phyloP scores from a whole-genome alignment of 2,329 filamentous ascomycete species.

The Penicillium polonicum region DNA sequence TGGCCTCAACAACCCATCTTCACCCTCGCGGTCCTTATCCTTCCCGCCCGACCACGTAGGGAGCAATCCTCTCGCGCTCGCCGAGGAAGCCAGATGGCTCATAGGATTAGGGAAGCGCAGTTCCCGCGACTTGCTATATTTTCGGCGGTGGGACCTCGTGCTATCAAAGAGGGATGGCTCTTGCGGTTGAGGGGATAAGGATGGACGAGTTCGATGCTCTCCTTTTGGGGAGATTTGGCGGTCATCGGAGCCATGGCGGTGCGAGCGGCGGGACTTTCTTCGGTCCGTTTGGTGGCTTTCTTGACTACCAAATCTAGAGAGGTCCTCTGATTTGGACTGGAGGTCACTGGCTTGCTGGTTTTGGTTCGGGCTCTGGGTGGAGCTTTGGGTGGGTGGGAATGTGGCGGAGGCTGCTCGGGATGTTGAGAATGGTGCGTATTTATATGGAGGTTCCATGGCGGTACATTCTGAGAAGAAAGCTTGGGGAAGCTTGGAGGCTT shows the following conservation, averaged over 20 bases:
- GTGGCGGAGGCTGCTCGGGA: constrained; percentile 21
- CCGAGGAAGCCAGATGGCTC: constrained; percentile 33
- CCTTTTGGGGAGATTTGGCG: constrained; percentile 3
- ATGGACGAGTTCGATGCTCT: constrained; percentile 2
- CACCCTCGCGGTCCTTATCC: constrained; percentile 34
- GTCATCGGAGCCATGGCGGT: not conserved
- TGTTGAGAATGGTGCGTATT: constrained; percentile 16
- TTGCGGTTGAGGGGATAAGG: constrained; percentile 3
- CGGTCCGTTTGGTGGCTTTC: not conserved
- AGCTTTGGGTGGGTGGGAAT: constrained; percentile 13
- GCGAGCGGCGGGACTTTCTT: not conserved
- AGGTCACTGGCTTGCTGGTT: not conserved
- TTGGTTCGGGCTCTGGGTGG: not conserved
- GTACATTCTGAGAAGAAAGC: constrained; percentile 4
- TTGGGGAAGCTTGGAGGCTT: not conserved
- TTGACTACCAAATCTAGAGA: not conserved
- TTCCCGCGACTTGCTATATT: constrained; percentile 34
- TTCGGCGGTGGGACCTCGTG: constrained; percentile 25
- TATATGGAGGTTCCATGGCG: constrained; percentile 19
- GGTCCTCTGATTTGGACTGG: not conserved
- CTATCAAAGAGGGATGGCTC: constrained; percentile 17
- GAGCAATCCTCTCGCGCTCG: constrained; percentile 32
- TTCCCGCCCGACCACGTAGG: constrained; percentile 31
- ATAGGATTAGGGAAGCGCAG: constrained; percentile 33
- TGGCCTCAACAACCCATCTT: constrained; percentile 33